Base-by-base conservation (phyloP, 208 protist genomes). In the Acanthamoeba polyphaga region DNA sequence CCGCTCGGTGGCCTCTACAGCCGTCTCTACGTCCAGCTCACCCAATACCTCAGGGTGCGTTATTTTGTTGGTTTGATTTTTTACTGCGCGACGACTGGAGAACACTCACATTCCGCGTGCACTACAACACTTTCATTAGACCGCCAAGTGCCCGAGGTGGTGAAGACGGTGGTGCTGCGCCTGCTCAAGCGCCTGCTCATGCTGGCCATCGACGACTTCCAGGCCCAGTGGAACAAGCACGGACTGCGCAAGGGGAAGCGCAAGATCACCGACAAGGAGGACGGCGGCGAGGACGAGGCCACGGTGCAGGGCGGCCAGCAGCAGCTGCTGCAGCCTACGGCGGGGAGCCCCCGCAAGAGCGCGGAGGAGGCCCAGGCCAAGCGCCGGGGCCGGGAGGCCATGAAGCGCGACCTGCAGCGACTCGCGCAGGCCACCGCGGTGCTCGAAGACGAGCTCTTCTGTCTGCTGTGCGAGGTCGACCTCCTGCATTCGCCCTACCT, bases 151-250 rank as follows among this genome's bases (percentile, higher is more conserved):
- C 80, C 80, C 7, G 80, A 88, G 53, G n/a, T 88, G 4, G 29
- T 88, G 9, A 88, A 60, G 51, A 88, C 80, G 29, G 80, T 88
- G 15, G 80, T 88, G 49, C 7, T 88, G 80, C 80, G 80, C 12
- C 80, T 88, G 22, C 51, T 88, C n/a, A 88, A 88, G 32, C 80
- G 80, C 51, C 53, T 88, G 27, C 19, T 88, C 13, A n/a, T 29
- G 46, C 80, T 88, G 51, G 43, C 46, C 51, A 88, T 64, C 80
- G 80, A 88, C 29, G 51, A 66, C 15, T 88, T 88, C 51, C 13
- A 55, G 46, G 2, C 24, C 29, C 74, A 53, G 74, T 82, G 74
- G 74, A 24, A 82, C 43, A 82, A 82, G 74, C 38, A 82, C 74
- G 80, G 53, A 0, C 9, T 17, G 49, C 46, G 80, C 22, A 88